phyloP scores from a whole-genome alignment of 177 flowering plant genomes.

The Vitis hybrid region DNA sequence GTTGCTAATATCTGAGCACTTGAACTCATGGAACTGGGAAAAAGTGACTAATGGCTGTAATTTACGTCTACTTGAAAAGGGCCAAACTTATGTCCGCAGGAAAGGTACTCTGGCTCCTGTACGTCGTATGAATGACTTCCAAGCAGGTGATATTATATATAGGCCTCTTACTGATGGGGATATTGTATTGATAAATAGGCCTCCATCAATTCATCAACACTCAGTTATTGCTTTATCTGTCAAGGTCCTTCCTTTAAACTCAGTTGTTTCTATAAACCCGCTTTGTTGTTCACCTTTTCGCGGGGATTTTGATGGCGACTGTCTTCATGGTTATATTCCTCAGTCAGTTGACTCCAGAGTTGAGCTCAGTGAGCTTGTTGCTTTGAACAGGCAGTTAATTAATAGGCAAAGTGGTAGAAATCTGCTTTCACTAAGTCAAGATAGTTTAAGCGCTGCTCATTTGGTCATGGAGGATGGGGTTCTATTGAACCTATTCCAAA shows the following conservation, averaged over 20 bases:
- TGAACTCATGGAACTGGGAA: constrained; percentile 61
- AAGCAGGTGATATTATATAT: constrained; percentile 52
- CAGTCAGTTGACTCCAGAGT: constrained; percentile 73
- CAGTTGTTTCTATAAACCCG: constrained; percentile 77
- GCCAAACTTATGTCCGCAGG: constrained; percentile 46
- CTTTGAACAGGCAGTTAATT: constrained; percentile 56
- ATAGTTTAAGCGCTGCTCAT: constrained; percentile 78
- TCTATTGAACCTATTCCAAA: constrained; percentile 38
- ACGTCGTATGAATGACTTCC: constrained; percentile 24
- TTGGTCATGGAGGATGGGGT: constrained; percentile 50
- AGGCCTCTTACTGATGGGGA: constrained; percentile 86
- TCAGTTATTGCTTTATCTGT: constrained; percentile 73
- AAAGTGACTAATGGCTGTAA: constrained; percentile 34
- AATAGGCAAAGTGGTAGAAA: constrained; percentile 80
- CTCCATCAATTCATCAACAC: constrained; percentile 94
- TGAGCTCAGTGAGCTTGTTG: constrained; percentile 81
- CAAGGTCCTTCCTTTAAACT: constrained; percentile 58
- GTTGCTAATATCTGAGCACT: constrained; percentile 53
- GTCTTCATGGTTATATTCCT: constrained; percentile 88
- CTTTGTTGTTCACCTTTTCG: constrained; percentile 78
- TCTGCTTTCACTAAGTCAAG: constrained; percentile 77
- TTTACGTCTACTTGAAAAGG: constrained; percentile 46
- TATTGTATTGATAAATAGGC: constrained; percentile 73
- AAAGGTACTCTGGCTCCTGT: constrained; percentile 37
- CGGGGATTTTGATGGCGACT: constrained; percentile 98